phyloP scores from a whole-genome alignment of 106 monocot species.

The Narthecium ossifragum region DNA sequence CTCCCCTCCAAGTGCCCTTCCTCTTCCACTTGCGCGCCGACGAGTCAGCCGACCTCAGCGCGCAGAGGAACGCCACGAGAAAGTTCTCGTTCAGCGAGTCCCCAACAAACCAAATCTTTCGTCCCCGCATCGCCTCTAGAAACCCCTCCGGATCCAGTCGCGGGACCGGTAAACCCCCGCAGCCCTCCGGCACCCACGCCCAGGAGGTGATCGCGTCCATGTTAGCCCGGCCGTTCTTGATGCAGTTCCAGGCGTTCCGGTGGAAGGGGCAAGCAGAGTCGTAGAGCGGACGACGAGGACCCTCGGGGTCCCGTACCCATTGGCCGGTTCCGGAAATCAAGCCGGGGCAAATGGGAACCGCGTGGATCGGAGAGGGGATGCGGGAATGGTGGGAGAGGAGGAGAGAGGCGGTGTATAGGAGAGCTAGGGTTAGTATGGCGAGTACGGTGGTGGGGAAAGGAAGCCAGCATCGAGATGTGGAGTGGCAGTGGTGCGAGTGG shows the following conservation, averaged over 20 bases:
- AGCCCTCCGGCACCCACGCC: constrained; percentile 54
- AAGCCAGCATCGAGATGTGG: too few species aligned
- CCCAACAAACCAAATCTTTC: constrained; percentile 71
- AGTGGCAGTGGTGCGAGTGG: too few species aligned
- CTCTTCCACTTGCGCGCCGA: constrained; percentile 84
- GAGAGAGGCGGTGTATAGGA: constrained; percentile 2
- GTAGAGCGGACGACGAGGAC: constrained; percentile 31
- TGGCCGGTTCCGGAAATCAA: too few species aligned
- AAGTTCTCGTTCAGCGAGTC: constrained; percentile 92
- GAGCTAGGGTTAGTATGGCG: not conserved
- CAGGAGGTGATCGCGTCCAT: constrained; percentile 63
- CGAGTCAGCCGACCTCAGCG: constrained; percentile 45
- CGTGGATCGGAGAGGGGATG: not conserved
- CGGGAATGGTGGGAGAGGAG: not conserved
- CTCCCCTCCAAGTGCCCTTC: constrained; percentile 82
- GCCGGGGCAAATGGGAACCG: constrained; percentile 36
- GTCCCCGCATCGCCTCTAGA: constrained; percentile 39
- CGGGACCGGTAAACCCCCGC: constrained; percentile 19
- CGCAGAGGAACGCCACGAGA: constrained; percentile 65
- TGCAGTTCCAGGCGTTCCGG: constrained; percentile 96
- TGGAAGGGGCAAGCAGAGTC: constrained; percentile 75
- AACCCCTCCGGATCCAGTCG: constrained; percentile 49
- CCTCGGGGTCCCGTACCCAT: constrained; percentile 43
- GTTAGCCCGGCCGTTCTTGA: constrained; percentile 48
- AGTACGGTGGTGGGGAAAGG: not conserved